These are phyloP conservation scores for Wickerhamomyces bisporus DNA, from an alignment of 805 yeast genomes.

Conservation along the genomic window DNA sequence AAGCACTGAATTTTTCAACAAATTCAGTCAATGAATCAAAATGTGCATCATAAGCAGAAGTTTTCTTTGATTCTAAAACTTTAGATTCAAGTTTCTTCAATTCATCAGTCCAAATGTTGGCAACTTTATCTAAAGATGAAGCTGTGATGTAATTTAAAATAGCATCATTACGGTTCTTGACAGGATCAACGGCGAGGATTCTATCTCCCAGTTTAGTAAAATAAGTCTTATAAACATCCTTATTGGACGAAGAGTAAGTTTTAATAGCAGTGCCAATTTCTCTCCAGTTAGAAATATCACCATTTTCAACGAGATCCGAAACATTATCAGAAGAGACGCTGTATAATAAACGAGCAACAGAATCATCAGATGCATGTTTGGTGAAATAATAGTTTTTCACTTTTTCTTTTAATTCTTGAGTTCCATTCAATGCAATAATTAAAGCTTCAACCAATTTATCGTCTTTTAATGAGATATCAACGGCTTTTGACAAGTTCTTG, in stretches of 20 bases:
- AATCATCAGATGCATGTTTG: conserved; percentile 40
- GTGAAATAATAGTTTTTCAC: conserved; percentile 70
- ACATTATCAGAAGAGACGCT: conserved; percentile 50
- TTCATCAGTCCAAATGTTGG: conserved; percentile 82
- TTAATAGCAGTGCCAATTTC: conserved; percentile 67
- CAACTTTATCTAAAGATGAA: conserved; percentile 69
- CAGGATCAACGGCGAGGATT: conserved; percentile 42
- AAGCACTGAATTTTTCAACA: conserved; percentile 79
- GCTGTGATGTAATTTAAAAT: conserved; percentile 76
- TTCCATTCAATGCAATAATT: conserved; percentile 66
- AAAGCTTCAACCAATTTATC: conserved; percentile 74
- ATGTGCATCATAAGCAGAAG: conserved; percentile 77
- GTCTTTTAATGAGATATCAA: conserved; percentile 56
- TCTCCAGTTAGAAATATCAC: conserved; percentile 78
- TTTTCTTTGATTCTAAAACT: conserved; percentile 31
- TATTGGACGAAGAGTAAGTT: conserved; percentile 42
- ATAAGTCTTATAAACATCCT: conserved; percentile 45
- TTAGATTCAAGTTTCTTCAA: conserved; percentile 42
- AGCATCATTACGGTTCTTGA: conserved; percentile 64
- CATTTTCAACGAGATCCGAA: conserved; percentile 70
- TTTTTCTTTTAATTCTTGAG: conserved; percentile 55
- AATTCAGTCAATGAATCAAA: conserved; percentile 75
- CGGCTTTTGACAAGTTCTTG: conserved; percentile 64
- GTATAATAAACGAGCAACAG: conserved; percentile 71
- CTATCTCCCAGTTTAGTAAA: conserved; percentile 76